phyloP scores from a whole-genome alignment of 208 protist species.

The Acanthamoeba sp. region DNA sequence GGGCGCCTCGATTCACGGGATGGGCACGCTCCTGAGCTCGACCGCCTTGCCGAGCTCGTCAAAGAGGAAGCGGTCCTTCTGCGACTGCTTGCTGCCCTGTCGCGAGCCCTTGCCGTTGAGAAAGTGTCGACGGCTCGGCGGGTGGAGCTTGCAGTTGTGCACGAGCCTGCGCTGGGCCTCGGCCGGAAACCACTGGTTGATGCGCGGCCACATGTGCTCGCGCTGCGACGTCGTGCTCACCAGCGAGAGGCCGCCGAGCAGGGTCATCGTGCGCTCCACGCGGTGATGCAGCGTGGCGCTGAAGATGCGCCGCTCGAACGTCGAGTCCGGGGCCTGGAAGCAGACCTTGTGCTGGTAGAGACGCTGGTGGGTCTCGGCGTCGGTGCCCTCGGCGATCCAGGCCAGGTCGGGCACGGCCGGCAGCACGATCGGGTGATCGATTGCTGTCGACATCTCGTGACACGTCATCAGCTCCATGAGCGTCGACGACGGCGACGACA shows the following conservation, averaged over 20 bases:
- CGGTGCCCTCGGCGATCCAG: neutral
- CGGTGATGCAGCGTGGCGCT: neutral
- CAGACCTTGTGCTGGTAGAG: constrained; percentile 11
- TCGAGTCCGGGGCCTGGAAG: neutral
- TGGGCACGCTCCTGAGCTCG: neutral
- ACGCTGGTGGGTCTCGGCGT: neutral
- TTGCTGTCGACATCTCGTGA: neutral
- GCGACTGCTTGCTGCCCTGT: neutral
- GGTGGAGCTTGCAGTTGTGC: neutral
- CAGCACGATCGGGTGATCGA: neutral
- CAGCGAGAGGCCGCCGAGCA: neutral
- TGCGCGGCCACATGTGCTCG: neutral
- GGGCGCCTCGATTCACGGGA: neutral
- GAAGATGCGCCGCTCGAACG: neutral
- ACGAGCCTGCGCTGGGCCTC: neutral
- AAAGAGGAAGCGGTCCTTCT: neutral
- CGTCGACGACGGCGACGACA: too few species aligned
- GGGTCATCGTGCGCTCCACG: neutral
- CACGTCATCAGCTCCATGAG: neutral
- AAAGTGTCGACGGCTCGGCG: neutral
- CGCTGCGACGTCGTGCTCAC: constrained; percentile 19
- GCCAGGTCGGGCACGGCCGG: neutral
- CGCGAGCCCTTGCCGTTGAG: constrained; percentile 32
- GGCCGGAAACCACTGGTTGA: neutral
- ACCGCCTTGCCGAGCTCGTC: constrained; percentile 8